Base-by-base conservation (phyloP, 371 early-diverging fungal genomes). In the Rhizopus sp. region DNA sequence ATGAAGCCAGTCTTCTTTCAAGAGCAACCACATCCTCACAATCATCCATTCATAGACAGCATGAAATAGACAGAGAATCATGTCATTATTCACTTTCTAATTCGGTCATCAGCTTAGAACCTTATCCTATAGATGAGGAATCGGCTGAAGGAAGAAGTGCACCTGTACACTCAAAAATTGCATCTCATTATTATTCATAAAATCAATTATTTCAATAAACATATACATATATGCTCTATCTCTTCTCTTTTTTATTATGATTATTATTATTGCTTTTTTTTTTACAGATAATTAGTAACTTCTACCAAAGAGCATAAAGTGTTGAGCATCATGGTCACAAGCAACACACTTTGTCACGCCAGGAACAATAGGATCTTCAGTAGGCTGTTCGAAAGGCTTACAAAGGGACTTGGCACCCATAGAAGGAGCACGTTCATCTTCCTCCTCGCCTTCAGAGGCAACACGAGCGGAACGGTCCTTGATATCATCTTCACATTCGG, bases 341-440 rank as follows among this genome's bases (percentile, higher is more conserved):
- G 88, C 88, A 68, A 92, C 71, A 72, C 96, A 95, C 81, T 90
- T 90, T 58, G 89, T 89, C 51, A 78, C 84, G 55, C 88, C 90
- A 50, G 83, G 82, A 46, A 89, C 76, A 54, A 93, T 85, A 15
- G 91, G 88, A 47, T 81, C 80, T 55, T 93, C 83, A 15, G 76
- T 77, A 58, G 95, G 94, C 84, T 97, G 94, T 48, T 86, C 83
- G 71, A 95, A 95, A 17, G 99, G 99, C 72, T 98, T 96, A 82
- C 99, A 99, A 47, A 99, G 88, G 4, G 98, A 93, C 79, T 99
- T 99, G 64, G 99, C 99, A 53, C 99, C 99, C 95, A 96, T 96
- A 23, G 94, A 91, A 51, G 97, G 95, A 55, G 97, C 99, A 73
- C 91, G 89, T 47, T 95, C 97, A 66, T 99, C 97, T 62, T 87